Evolutionary conservation across 352 stramenopile species (phyloP), one percentile per base, ranked within the genome.

Genomic region (Blastocystis sp.): DNA sequence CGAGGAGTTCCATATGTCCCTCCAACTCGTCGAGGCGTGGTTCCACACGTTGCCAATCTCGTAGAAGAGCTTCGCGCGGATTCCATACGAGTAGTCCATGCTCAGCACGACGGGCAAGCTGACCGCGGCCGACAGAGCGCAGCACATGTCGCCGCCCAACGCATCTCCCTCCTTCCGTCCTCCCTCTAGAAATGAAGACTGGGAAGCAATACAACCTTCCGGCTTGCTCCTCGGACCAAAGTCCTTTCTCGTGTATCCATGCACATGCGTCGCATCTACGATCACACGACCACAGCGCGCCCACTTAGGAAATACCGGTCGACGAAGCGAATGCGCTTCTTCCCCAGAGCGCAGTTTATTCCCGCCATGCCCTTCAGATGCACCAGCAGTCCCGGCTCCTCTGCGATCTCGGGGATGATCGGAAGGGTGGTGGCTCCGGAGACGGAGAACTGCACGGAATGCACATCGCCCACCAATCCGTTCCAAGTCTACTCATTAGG

Each of bases 1-100:
- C 19, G 56, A 56, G 9, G 34, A 38, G 38, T 77, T 77, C 66
- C 14, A 60, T 9, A 77, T n/a, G 41, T 61, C 45, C 14, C 23
- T 60, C 41, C 34, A 14, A 11, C 28, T 19, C 9, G 38, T 45
- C 23, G 64, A 40, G 3, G 38, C 38, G n/a, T n/a, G 56, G 66
- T 84, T 84, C 74, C 74, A 84, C 53, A 84, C 74, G 69, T 84
- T 84, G n/a, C 74, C 74, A 38, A 67, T 17, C 60, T 84, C 74
- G 21, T 67, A 67, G 53, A 84, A 84, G 48, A 67, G 48, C 38
- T 69, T 48, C 5, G 74, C 45, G 34, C 74, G 52, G 45, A 81
- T 64, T 23, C 23, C 23, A 38, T 64, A 81, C 23, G 11, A 43
- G 70, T 81, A 81, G n/a, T 67, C 74, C 21, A 52, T 34, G 40